Percentiles rank a stretch among this genome's conserved stretches.
These are phyloP conservation scores for Passalora sequoiae DNA, from an alignment of 2,329 filamentous ascomycete genomes.

Conservation along the genomic window DNA sequence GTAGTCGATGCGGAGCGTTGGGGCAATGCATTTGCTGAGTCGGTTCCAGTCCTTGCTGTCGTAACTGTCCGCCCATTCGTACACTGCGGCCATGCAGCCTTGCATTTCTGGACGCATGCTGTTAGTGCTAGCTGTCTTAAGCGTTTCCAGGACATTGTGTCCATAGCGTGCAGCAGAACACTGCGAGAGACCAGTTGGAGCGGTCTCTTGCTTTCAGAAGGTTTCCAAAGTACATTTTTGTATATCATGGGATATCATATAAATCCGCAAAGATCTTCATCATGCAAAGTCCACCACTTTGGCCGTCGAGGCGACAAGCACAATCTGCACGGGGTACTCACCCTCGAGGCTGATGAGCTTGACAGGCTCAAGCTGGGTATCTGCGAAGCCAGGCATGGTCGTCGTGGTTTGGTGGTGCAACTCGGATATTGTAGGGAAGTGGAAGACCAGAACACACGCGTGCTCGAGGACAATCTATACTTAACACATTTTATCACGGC, in stretches of 20 bases:
- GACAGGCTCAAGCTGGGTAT: slow-evolving; percentile 30
- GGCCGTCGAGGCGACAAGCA: background rate
- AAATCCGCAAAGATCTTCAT: slow-evolving; percentile 8
- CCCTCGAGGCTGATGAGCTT: slow-evolving; percentile 33
- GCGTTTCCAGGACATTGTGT: too few relatives aligned
- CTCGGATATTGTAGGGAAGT: background rate
- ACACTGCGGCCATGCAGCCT: slow-evolving; percentile 42
- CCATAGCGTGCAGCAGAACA: too few relatives aligned
- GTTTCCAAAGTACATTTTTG: slow-evolving; percentile 11
- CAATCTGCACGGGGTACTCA: slow-evolving; percentile 19
- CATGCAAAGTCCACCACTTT: background rate
- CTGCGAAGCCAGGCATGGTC: slow-evolving; percentile 18
- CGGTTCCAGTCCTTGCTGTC: slow-evolving; percentile 62
- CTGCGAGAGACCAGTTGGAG: too few relatives aligned
- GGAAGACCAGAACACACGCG: background rate
- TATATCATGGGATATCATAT: slow-evolving; percentile 3
- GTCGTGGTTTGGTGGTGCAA: slow-evolving; percentile 2
- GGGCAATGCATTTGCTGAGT: slow-evolving; percentile 57
- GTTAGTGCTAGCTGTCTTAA: too few relatives aligned
- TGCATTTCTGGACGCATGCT: slow-evolving; percentile 35
- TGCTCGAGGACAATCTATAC: background rate
- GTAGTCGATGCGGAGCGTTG: slow-evolving; percentile 64
- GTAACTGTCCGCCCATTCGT: slow-evolving; percentile 62
- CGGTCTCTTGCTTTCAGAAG: slow-evolving; percentile 9
- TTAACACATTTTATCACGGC: slow-evolving; percentile 2